Evolutionary conservation across 257 asterid genomes (phyloP).

Genomic region (Solanum clarkiae): DNA sequence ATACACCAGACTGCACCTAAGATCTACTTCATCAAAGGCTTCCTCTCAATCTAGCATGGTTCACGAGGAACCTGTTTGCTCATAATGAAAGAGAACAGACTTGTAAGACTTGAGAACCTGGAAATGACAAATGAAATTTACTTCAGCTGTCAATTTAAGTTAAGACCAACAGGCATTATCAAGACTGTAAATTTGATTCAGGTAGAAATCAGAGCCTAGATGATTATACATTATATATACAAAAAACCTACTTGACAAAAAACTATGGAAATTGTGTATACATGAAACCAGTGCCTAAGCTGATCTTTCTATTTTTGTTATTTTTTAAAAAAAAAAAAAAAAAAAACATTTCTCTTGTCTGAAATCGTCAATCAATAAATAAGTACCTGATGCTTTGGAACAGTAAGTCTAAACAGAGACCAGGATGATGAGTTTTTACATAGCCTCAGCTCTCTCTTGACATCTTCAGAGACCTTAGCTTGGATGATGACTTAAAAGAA

Average conservation of each 20-base stretch:
- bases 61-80: neutral
- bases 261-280: neutral
- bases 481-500: conserved; percentile 55
- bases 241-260: neutral
- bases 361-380: neutral
- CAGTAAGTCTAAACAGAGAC: conserved; percentile 37
- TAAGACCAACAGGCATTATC: neutral
- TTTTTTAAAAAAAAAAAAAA: too few relatives aligned
- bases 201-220: neutral
- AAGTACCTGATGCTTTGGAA: conserved; percentile 59
- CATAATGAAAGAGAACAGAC: neutral
- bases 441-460: conserved; percentile 36
- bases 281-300: neutral
- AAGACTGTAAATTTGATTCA: neutral
- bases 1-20: neutral
- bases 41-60: neutral
- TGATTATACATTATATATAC: neutral
- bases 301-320: neutral
- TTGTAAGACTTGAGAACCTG: neutral
- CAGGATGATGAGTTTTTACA: conserved; percentile 25
- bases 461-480: conserved; percentile 53
- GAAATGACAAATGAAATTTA: neutral
- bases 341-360: neutral
- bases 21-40: neutral
- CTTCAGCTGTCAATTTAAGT: neutral